Evolutionary conservation across 2,329 filamentous ascomycete genomes (phyloP).

Genomic region (Fonsecaea pugnacius): DNA sequence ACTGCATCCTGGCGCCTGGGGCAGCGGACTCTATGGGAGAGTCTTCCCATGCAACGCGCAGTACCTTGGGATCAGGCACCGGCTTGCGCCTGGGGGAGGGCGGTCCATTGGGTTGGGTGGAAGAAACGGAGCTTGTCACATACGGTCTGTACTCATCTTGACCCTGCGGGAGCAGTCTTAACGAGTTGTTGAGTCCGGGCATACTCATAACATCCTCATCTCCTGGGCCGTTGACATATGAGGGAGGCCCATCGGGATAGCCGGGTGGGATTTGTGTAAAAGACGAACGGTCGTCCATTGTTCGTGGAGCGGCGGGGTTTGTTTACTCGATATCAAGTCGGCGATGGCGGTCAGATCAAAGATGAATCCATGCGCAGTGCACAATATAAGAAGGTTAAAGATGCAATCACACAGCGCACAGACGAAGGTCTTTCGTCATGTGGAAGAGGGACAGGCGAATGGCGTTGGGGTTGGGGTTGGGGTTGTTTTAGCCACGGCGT

Average conservation of each 20-base stretch:
- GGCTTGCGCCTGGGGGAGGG: conserved; percentile 34
- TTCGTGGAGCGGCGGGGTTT: conserved; percentile 19
- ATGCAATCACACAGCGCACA: not conserved
- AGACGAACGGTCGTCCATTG: conserved; percentile 34
- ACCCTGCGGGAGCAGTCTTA: conserved; percentile 52
- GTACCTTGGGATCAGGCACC: conserved; percentile 25
- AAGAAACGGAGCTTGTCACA: conserved; percentile 39
- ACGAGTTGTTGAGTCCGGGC: conserved; percentile 46
- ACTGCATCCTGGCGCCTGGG: conserved; percentile 27
- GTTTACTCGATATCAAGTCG: conserved; percentile 23
- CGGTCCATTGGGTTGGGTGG: conserved; percentile 24
- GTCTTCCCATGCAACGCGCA: conserved; percentile 33
- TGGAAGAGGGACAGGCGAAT: conserved; percentile 12
- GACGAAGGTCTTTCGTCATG: conserved; percentile 14
- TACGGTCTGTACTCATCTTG: conserved; percentile 48
- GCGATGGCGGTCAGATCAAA: conserved; percentile 21
- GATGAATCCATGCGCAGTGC: conserved; percentile 26
- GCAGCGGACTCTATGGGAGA: conserved; percentile 19
- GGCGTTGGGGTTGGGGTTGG: not conserved
- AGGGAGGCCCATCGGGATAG: conserved; percentile 51
- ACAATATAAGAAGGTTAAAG: not conserved
- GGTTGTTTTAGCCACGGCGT: not conserved
- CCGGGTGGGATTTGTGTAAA: conserved; percentile 40
- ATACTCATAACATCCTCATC: conserved; percentile 41
- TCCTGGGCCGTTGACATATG: conserved; percentile 42